Conservation (phyloP, 345 rosid species). For the Trapa incisa region DNA sequence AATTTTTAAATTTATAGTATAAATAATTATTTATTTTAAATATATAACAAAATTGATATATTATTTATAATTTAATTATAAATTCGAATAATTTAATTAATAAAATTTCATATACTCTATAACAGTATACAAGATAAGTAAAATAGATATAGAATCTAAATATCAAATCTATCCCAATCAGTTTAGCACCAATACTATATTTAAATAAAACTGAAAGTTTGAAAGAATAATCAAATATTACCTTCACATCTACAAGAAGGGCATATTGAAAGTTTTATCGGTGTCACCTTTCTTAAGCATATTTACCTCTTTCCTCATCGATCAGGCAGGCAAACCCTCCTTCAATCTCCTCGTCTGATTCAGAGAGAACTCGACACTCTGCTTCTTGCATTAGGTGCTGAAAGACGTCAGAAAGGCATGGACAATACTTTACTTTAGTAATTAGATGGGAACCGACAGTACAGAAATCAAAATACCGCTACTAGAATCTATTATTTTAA, state of each 20-base stretch:
- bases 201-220: no score
- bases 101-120: no score
- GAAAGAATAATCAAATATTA: not conserved
- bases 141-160: no score
- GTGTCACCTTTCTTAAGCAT: not conserved
- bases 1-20: no score
- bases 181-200: no score
- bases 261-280: not conserved
- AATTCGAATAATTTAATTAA: no score
- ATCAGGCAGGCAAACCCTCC: conserved; percentile 66
- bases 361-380: conserved; percentile 27
- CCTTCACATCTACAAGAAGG: not conserved
- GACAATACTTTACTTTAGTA: not conserved
- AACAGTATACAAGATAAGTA: no score
- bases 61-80: no score
- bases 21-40: no score
- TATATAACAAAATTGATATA: no score
- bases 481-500: not conserved
- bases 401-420: not conserved
- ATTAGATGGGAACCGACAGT: not conserved
- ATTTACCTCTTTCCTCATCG: conserved; percentile 40
- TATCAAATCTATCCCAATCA: no score
- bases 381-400: conserved; percentile 32
- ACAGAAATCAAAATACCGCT: not conserved
- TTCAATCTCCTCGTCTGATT: conserved; percentile 75